Evolutionary conservation across 345 rosid species (phyloP).

Genomic region (Linum tenue): DNA sequence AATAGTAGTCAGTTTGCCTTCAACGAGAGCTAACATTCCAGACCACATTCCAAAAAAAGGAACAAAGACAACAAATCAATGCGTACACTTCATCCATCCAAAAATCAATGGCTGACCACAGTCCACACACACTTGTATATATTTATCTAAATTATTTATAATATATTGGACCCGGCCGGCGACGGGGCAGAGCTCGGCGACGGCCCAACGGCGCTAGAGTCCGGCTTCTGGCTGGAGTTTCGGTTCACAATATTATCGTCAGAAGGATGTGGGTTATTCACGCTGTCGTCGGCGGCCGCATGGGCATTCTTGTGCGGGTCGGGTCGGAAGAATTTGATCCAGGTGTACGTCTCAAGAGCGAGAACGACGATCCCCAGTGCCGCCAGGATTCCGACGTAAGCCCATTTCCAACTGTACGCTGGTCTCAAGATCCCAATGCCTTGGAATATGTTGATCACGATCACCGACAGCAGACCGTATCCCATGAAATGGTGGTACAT

Average conservation of each 20-base stretch:
- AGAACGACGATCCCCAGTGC: constrained; percentile 11
- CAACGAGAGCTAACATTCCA: too few species aligned
- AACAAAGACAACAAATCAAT: too few species aligned
- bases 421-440: constrained; percentile 39
- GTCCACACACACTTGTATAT: too few species aligned
- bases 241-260: background rate
- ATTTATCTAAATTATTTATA: too few species aligned
- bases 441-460: constrained; percentile 33
- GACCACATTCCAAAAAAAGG: too few species aligned
- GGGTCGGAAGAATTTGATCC: constrained; percentile 23
- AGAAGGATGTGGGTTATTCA: background rate
- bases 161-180: background rate
- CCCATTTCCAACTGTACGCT: constrained; percentile 27
- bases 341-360: constrained; percentile 32
- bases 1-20: too few species aligned
- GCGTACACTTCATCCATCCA: too few species aligned
- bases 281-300: background rate
- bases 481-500: constrained; percentile 52
- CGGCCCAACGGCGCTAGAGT: background rate
- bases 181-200: background rate
- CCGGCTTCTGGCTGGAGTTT: background rate
- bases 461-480: constrained; percentile 29
- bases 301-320: background rate
- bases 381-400: constrained; percentile 29
- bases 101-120: too few species aligned